phyloP scores from a whole-genome alignment of 1,284 basidiomycete species.

The Pyrrhoderma noxium region DNA sequence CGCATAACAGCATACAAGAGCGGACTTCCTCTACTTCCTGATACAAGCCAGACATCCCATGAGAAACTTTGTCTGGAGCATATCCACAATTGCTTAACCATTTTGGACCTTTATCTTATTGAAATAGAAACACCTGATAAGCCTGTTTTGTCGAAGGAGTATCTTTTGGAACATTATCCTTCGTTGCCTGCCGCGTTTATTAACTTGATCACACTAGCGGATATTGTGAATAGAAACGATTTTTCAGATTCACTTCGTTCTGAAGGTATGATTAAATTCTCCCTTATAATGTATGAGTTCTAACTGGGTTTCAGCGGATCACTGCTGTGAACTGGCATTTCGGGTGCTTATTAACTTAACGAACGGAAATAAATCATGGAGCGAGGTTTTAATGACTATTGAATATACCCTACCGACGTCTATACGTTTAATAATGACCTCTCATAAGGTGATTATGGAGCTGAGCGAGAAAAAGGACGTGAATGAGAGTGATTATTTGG shows the following conservation, averaged over 20 bases:
- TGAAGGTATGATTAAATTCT: not conserved
- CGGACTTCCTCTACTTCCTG: conserved; percentile 36
- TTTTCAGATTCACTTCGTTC: not conserved
- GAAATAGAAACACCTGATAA: conserved; percentile 20
- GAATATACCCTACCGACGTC: conserved; percentile 39
- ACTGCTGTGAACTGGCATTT: conserved; percentile 49
- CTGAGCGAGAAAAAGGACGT: conserved; percentile 18
- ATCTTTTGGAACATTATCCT: conserved; percentile 8
- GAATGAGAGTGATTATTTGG: conserved; percentile 22
- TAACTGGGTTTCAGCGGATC: conserved; percentile 28
- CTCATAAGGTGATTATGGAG: conserved; percentile 23
- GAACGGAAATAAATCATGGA: conserved; percentile 52
- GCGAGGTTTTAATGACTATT: conserved; percentile 37
- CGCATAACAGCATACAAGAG: conserved; percentile 35
- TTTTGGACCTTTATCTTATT: conserved; percentile 57
- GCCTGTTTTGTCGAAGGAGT: conserved; percentile 1
- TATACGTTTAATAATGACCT: conserved; percentile 37
- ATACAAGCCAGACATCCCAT: conserved; percentile 20
- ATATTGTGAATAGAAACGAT: conserved; percentile 24
- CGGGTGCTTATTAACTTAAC: conserved; percentile 65
- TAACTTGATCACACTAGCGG: conserved; percentile 37
- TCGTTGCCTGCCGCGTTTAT: conserved; percentile 34
- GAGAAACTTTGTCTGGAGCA: conserved; percentile 37
- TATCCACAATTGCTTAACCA: conserved; percentile 47
- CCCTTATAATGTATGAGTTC: not conserved